Conservation (phyloP, 257 asterid genomes). For the Sherardia arvensis region DNA sequence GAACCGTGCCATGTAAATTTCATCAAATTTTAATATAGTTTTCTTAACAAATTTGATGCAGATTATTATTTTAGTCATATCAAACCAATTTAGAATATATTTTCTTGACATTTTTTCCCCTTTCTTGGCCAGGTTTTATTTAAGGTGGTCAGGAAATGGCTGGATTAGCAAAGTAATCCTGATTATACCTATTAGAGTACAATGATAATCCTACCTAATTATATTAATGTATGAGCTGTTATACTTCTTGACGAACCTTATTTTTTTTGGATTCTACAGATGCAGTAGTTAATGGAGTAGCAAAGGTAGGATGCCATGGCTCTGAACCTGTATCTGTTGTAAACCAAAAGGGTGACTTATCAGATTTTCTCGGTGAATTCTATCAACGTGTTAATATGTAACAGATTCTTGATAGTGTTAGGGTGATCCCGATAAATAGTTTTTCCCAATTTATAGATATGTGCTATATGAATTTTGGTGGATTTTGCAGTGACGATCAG, state of each 20-base stretch:
- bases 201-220: too few relatives aligned
- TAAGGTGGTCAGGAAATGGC: constrained; percentile 2
- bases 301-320: not conserved
- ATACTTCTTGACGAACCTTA: not conserved
- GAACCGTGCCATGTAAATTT: not conserved
- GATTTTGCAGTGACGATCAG: not conserved
- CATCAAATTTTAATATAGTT: not conserved
- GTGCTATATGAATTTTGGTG: not conserved
- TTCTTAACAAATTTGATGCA: too few relatives aligned
- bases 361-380: not conserved
- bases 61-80: not conserved
- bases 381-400: not conserved
- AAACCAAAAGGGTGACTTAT: not conserved
- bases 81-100: not conserved
- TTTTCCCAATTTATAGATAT: not conserved
- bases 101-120: not conserved
- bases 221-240: not conserved
- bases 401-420: not conserved
- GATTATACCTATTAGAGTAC: too few relatives aligned
- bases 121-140: not conserved
- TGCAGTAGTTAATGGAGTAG: not conserved
- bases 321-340: not conserved
- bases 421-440: not conserved
- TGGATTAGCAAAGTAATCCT: not conserved
- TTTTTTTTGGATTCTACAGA: not conserved